Conservation (phyloP, 768 basidiomycete species). For the Suillus clintonianus region DNA sequence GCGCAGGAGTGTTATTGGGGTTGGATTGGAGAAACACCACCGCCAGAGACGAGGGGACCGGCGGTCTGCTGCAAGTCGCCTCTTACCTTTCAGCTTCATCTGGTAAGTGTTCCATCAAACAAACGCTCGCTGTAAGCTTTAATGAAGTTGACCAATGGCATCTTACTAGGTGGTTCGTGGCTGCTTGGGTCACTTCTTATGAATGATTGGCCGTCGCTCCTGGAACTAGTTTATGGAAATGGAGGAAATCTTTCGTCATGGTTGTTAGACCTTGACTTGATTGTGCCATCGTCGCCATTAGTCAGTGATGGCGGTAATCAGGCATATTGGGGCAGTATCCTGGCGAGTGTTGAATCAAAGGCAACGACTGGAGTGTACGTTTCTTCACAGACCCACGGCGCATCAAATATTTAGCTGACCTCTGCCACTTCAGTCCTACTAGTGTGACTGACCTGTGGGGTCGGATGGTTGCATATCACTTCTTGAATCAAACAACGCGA, state of each 20-base stretch:
- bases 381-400: conserved; percentile 3
- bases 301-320: conserved; percentile 50
- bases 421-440: conserved; percentile 47
- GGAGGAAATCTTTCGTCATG: conserved; percentile 48
- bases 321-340: conserved; percentile 52
- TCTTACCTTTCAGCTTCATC: conserved; percentile 71
- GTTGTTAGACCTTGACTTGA: conserved; percentile 57
- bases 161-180: conserved; percentile 68
- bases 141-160: neutral
- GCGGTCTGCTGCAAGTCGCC: conserved; percentile 69
- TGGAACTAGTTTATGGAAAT: conserved; percentile 63
- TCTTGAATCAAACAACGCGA: conserved; percentile 63
- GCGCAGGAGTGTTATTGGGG: conserved; percentile 57
- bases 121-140: neutral
- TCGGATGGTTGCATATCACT: conserved; percentile 71
- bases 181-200: conserved; percentile 60
- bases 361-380: conserved; percentile 55
- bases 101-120: conserved; percentile 37
- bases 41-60: conserved; percentile 58
- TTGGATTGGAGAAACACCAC: conserved; percentile 64
- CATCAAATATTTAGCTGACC: neutral
- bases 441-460: conserved; percentile 66
- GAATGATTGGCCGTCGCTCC: conserved; percentile 62
- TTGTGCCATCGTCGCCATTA: conserved; percentile 53
- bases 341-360: conserved; percentile 58